Evolutionary conservation across 1,284 basidiomycete species (phyloP).

Genomic region (Tilletia caries): DNA sequence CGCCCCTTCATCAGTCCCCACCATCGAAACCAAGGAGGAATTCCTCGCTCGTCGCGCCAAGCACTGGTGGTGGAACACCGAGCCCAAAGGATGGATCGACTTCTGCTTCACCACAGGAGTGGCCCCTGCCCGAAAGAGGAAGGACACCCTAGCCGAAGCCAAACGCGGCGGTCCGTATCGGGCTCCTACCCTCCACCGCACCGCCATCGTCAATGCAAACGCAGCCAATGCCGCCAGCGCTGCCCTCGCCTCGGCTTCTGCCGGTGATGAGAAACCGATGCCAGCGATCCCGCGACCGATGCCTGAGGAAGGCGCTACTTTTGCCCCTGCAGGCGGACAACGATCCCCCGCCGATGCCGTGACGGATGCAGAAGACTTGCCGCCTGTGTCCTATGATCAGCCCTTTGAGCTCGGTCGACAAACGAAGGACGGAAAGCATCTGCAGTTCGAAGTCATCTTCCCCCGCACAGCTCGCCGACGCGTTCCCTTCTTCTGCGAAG

Average conservation of each 20-base stretch:
- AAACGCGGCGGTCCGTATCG: constrained; percentile 20
- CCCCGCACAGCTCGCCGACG: constrained; percentile 23
- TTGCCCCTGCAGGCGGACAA: no score
- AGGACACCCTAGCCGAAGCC: constrained; percentile 23
- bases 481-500: constrained; percentile 38
- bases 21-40: constrained; percentile 20
- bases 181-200: not conserved
- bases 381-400: constrained; percentile 15
- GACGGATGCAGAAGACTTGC: no score
- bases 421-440: constrained; percentile 26
- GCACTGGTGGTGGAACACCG: constrained; percentile 36
- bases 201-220: not conserved
- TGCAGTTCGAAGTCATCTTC: constrained; percentile 39
- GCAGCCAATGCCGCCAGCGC: constrained; percentile 15
- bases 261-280: no score
- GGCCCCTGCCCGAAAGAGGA: not conserved
- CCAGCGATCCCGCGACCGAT: no score
- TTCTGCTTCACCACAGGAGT: constrained; percentile 32
- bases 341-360: no score
- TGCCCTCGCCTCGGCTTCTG: no score
- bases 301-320: no score
- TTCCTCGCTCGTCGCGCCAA: constrained; percentile 24
- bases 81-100: constrained; percentile 36
- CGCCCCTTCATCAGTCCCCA: constrained; percentile 11
- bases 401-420: constrained; percentile 26